Percentiles rank a stretch among this genome's conserved stretches.
Conservation (phyloP, 2,329 filamentous ascomycete species). For the Atkinsonella texensis region DNA sequence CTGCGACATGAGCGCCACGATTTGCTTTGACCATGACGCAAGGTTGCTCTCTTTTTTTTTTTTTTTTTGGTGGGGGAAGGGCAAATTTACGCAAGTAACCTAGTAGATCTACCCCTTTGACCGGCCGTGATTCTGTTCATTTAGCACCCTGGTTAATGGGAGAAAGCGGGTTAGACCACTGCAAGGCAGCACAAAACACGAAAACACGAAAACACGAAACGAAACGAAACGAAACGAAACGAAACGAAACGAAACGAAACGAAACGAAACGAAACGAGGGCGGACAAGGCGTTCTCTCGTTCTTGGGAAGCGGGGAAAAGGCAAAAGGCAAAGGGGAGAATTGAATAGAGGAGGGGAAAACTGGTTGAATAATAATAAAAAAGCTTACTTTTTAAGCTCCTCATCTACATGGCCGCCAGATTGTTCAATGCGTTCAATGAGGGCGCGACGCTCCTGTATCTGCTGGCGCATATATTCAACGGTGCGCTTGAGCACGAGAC, state of each 20-base stretch:
- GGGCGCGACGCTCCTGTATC: conserved; percentile 42
- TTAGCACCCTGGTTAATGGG: conserved; percentile 5
- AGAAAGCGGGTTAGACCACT: conserved; percentile 2
- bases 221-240: too few species aligned
- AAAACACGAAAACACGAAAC: not conserved
- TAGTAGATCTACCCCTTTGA: conserved; percentile 4
- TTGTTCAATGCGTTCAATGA: conserved; percentile 47
- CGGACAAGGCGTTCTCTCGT: not conserved
- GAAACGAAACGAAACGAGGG: too few species aligned
- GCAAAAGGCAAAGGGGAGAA: not conserved
- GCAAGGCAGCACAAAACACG: not conserved
- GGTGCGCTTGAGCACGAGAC: conserved; percentile 63
- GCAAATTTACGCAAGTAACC: not conserved
- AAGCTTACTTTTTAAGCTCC: conserved; percentile 28
- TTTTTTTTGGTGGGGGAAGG: not conserved
- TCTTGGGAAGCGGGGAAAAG: not conserved
- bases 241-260: too few species aligned
- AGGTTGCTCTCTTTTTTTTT: not conserved
- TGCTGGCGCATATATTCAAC: conserved; percentile 53
- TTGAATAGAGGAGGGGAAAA: not conserved
- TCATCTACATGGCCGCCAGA: conserved; percentile 44
- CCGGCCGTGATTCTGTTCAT: conserved; percentile 6
- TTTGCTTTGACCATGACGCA: not conserved
- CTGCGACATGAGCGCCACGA: not conserved
- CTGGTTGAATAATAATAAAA: not conserved